Percentiles rank a stretch among this genome's conserved stretches.
phyloP scores from a whole-genome alignment of 305 asterid genomes.

The Stenogyne calaminthoides region DNA sequence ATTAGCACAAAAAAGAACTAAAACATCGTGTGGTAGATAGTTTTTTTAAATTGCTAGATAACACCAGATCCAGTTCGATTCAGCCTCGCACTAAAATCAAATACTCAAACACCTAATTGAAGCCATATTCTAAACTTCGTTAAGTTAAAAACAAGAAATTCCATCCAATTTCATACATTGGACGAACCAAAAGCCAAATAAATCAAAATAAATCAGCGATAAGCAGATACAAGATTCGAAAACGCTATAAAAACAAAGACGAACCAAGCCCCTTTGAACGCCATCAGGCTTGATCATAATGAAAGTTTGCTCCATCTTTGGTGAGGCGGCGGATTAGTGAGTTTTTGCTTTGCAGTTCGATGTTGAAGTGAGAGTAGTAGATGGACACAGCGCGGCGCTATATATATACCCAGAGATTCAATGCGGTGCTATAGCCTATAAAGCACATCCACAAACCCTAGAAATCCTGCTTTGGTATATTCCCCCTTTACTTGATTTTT shows the following conservation, averaged over 20 bases:
- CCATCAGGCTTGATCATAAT: conserved; percentile 97
- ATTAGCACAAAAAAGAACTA: background rate
- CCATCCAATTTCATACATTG: background rate
- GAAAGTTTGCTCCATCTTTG: conserved; percentile 83
- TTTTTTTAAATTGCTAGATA: background rate
- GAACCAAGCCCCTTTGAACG: conserved; percentile 82
- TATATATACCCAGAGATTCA: background rate
- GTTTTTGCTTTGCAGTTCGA: background rate
- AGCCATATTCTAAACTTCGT: background rate
- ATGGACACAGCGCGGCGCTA: conserved; percentile 26
- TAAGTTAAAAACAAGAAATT: background rate
- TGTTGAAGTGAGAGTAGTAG: background rate
- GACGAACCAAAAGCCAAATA: background rate
- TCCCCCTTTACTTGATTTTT: background rate
- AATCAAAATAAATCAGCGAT: background rate
- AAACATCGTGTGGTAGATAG: no score
- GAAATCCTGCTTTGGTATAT: conserved; percentile 38
- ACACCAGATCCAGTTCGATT: conserved; percentile 4
- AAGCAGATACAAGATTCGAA: background rate
- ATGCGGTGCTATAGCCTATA: conserved; percentile 24
- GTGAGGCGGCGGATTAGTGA: conserved; percentile 13
- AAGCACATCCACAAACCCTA: conserved; percentile 33
- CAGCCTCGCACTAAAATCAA: background rate
- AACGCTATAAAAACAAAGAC: background rate
- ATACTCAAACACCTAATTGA: background rate